Evolutionary conservation across 352 stramenopile species (phyloP).

Genomic region (Globisporangium sylvaticum): DNA sequence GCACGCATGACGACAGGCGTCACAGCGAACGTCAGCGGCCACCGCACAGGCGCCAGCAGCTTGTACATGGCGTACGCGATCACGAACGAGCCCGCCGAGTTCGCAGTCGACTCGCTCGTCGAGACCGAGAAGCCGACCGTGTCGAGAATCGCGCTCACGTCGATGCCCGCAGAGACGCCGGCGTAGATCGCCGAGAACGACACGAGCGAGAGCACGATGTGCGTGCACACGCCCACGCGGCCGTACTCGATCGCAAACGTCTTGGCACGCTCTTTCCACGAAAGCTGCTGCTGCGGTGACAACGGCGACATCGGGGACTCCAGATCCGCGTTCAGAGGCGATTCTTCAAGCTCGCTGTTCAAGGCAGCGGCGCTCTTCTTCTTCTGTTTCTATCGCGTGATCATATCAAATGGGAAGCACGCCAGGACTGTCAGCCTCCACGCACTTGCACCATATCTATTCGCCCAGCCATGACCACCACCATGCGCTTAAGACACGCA

Average conservation of each 20-base stretch:
- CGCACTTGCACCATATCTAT: neutral
- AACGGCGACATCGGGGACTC: neutral
- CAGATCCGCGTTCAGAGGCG: neutral
- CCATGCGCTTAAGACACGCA: neutral
- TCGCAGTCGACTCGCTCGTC: conserved; percentile 42
- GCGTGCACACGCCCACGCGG: conserved; percentile 68
- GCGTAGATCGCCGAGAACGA: conserved; percentile 79
- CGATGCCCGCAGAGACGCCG: conserved; percentile 61
- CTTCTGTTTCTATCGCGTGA: neutral
- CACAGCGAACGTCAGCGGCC: conserved; percentile 77
- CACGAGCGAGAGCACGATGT: conserved; percentile 68
- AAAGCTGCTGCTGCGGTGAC: conserved; percentile 22
- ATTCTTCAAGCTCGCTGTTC: conserved; percentile 1
- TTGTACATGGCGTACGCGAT: conserved; percentile 85
- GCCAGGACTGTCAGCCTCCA: neutral
- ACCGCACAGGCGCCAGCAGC: conserved; percentile 64
- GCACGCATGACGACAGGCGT: conserved; percentile 72
- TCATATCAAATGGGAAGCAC: neutral
- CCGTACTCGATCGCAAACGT: conserved; percentile 82
- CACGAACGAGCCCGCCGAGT: conserved; percentile 69
- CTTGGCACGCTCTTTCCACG: conserved; percentile 71
- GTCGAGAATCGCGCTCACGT: conserved; percentile 54
- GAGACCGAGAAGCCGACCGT: conserved; percentile 38
- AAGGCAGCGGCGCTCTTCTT: neutral
- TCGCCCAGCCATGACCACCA: neutral